These are phyloP conservation scores for Phytophthora sp. DNA, from an alignment of 352 stramenopile species.

Conservation along the genomic window DNA sequence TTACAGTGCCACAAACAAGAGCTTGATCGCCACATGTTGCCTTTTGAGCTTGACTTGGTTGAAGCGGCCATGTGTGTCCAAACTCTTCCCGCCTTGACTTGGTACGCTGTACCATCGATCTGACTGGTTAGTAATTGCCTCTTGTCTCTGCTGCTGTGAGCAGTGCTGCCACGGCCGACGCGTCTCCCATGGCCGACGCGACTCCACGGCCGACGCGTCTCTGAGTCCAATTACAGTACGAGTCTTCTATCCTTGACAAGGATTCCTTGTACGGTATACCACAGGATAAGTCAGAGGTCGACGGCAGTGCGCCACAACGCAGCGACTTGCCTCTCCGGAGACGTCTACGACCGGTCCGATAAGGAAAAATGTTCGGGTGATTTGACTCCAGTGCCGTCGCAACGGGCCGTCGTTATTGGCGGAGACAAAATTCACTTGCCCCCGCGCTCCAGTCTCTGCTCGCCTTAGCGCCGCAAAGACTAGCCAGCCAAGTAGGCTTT, in stretches of 20 bases:
- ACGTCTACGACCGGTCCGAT: slow-evolving; percentile 14
- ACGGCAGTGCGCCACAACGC: no score
- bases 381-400: slow-evolving; percentile 24
- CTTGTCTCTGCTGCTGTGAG: slow-evolving; percentile 9
- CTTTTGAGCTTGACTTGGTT: slow-evolving; percentile 15
- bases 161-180: neutral
- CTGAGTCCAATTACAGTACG: no score
- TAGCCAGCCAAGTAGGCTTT: slow-evolving; percentile 20
- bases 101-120: slow-evolving; percentile 4
- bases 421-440: slow-evolving; percentile 31
- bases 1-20: slow-evolving; percentile 1
- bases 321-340: slow-evolving; percentile 3
- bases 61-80: slow-evolving; percentile 11
- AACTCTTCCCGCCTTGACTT: slow-evolving; percentile 6
- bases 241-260: neutral
- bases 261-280: no score
- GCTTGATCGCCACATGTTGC: slow-evolving; percentile 11
- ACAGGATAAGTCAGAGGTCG: no score
- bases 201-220: no score
- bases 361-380: slow-evolving; percentile 27
- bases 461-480: slow-evolving; percentile 18
- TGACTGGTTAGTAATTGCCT: slow-evolving; percentile 16
- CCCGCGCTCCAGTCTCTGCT: slow-evolving; percentile 27
- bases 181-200: neutral
- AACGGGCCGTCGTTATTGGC: slow-evolving; percentile 9